A percentile compares a stretch with the other conserved stretches of the same genome.
Evolutionary conservation across 176 grass and related monocot species (phyloP).

Genomic region (Alopecurus myosuroides): DNA sequence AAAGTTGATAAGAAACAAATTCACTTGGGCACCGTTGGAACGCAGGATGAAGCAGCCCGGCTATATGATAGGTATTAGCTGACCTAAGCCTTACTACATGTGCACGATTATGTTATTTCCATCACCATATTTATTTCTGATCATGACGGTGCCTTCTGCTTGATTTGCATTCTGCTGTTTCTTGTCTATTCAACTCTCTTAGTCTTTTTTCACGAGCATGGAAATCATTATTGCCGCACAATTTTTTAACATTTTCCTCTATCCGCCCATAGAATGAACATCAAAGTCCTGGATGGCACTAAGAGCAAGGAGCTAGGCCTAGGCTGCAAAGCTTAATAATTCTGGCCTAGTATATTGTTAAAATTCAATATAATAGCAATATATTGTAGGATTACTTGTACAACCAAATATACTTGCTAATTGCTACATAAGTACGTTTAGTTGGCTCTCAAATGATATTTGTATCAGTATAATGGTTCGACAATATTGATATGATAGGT

Average conservation of each 20-base stretch:
- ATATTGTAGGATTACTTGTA: background rate
- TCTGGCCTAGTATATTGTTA: background rate
- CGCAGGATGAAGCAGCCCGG: slow-evolving; percentile 88
- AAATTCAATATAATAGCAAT: background rate
- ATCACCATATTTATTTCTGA: background rate
- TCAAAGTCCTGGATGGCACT: background rate
- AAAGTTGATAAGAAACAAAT: slow-evolving; percentile 99
- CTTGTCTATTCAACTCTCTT: background rate
- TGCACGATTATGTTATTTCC: slow-evolving; percentile 1
- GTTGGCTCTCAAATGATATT: background rate
- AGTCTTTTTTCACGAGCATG: background rate
- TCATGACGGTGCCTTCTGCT: background rate
- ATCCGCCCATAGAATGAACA: background rate
- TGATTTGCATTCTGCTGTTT: background rate
- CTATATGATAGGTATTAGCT: slow-evolving; percentile 95
- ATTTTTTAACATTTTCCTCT: background rate
- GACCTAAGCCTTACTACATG: background rate
- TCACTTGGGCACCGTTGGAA: slow-evolving; percentile 91
- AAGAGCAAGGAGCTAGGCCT: background rate
- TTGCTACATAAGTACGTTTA: background rate
- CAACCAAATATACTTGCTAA: background rate
- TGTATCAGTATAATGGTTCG: background rate
- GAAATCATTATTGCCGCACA: background rate
- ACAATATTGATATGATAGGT: background rate
- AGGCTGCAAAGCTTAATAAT: background rate